Evolutionary conservation across 768 basidiomycete species (phyloP).

Genomic region (Podaxis rugospora): DNA sequence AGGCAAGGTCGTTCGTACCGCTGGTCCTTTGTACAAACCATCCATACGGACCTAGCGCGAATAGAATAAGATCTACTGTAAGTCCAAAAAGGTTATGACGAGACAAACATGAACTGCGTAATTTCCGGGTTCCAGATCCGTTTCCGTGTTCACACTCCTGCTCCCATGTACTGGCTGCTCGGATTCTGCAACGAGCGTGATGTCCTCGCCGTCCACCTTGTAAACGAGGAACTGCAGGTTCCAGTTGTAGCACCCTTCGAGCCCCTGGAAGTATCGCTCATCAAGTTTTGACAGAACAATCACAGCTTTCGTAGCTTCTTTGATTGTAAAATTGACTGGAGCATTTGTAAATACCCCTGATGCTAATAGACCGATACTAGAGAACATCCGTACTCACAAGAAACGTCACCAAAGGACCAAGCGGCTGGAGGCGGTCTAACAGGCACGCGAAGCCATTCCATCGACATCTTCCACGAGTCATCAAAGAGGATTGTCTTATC

Average conservation of each 20-base stretch:
- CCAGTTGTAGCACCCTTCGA: constrained; percentile 40
- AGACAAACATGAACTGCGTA: constrained; percentile 34
- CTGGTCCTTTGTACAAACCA: neutral
- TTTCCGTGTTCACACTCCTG: constrained; percentile 31
- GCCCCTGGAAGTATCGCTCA: constrained; percentile 42
- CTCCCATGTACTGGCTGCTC: constrained; percentile 20
- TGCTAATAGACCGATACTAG: neutral
- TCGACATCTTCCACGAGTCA: constrained; percentile 40
- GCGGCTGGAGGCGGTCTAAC: constrained; percentile 37
- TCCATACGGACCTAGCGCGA: neutral
- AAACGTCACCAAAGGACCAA: constrained; percentile 51
- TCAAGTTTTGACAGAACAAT: constrained; percentile 52
- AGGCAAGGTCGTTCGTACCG: neutral
- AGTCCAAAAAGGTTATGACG: neutral
- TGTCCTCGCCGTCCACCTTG: constrained; percentile 26
- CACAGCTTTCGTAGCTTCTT: constrained; percentile 33
- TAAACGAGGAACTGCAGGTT: constrained; percentile 20
- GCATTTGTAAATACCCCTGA: no score
- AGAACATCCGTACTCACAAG: constrained; percentile 32
- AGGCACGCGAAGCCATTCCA: constrained; percentile 44
- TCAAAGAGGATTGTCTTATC: constrained; percentile 44
- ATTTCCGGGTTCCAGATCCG: constrained; percentile 32
- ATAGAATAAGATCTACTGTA: neutral
- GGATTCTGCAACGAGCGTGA: constrained; percentile 21
- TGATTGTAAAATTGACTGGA: constrained; percentile 42